Base-by-base conservation (phyloP, 2,329 filamentous ascomycete species). In the Pseudonectria foliicola region DNA sequence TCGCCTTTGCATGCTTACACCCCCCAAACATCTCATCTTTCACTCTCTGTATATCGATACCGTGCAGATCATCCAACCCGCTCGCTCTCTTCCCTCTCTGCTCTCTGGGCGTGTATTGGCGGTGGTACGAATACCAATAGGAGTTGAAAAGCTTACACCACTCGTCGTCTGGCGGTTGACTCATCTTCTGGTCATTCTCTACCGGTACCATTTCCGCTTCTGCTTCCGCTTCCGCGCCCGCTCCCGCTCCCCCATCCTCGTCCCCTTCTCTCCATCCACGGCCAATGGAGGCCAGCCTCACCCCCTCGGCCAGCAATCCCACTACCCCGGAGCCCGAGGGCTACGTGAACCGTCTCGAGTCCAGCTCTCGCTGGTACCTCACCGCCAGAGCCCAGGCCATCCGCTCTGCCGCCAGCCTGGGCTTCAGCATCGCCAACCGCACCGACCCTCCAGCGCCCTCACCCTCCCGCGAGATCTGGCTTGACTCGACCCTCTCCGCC, bases 291-390 rank as follows among this genome's bases (percentile, higher is more conserved):
- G 45, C 52, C 27, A 50, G 55, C 33, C 41, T 42, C 35, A 48
- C 49, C 34, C 49, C 52, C 32, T 49, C 45, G 30, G 48, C 51
- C 16, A 49, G 46, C 47, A 49, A 52, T 27, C 55, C 53, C 15
- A 55, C 55, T 30, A 53, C 48, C 27, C 55, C 52, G 34, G 50
- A 58, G 40, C 48, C 54, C 33, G 48, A 49, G 38, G 62, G 60
- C 29, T 68, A 69, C 41, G 56, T 60, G 33, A 69, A 69, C 42
- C 62, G 64, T 13, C 59, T 68, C 30, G 64, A 68, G 39, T 48
- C 49, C 29, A 63, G 59, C 36, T 63, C 65, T 13, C 59, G 66
- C 40, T 68, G 65, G 66, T 56, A 60, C 31, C 55, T 69, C 35
- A 51, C 50, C 25, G 64, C 64, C 33, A 60, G 62, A 12, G 65